Base-by-base conservation (phyloP, 768 basidiomycete genomes). In the Panellus pusillus region DNA sequence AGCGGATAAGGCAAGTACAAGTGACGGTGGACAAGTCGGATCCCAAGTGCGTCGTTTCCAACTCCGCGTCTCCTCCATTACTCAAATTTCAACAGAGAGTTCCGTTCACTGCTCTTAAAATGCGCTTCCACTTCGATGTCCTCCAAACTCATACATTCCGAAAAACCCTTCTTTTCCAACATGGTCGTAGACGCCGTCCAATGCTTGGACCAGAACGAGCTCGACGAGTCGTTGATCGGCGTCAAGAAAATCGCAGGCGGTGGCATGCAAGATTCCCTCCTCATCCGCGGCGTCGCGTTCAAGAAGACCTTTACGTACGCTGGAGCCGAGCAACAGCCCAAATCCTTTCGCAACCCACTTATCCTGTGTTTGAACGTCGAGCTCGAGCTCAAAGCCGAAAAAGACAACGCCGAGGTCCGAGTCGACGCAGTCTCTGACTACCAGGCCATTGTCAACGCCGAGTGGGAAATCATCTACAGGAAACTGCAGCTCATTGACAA, bases 61-160 rank as follows among this genome's bases (percentile, higher is more conserved):
- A 54, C 47, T 32, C 61, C 18, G 27, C 32, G 11, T 20, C 29
- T 40, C 15, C 50, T 38, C 37, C 51, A 14, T 7, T 45, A 15
- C 52, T 66, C 47, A 65, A 53, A 31, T 56, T 48, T 60, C 37
- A 24, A 7, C 62, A 98, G 96, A 61, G 83, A 84, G 62, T 97
- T 98, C 82, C 93, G 87, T 44, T 91, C 94, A 57, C 85, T 98
- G 19, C 82, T 98, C 31, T 79, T 97, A 63, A 95, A 97, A 77
- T 97, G 94, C 71, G 97, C 97, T 24, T 88, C 94, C 24, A 99
- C 97, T 3, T 96, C 97, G n/a, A 98, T 98, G 96, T 98, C 97
- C 14, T 98, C 96, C 57, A 99, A 98, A 72, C 84, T 98, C 56
- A 98, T 99, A 63, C 96, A 98, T 69, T 93, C 93, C 13, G 93